Percentiles rank a stretch among this genome's conserved stretches.
Conservation (phyloP, 306 rosid genomes). For the Quercus dentata region DNA sequence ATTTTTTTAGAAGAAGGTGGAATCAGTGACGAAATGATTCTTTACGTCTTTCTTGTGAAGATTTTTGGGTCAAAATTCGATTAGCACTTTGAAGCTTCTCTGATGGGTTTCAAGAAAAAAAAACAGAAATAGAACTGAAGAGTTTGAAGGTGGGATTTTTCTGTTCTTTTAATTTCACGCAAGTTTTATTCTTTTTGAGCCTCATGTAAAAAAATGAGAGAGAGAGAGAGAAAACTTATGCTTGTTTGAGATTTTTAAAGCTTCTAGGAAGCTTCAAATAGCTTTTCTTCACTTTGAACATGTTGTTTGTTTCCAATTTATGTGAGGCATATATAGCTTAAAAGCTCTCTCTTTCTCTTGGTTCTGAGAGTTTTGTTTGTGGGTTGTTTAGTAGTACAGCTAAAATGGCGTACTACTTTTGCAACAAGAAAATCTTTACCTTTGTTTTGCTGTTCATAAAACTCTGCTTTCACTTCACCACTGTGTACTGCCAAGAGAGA, state of each 20-base stretch:
- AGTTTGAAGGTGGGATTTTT: neutral
- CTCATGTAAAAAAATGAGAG: no score
- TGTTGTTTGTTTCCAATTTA: neutral
- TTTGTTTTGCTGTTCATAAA: constrained; percentile 37
- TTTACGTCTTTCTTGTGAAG: constrained; percentile 53
- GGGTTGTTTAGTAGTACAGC: constrained; percentile 17
- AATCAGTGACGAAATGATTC: constrained; percentile 51
- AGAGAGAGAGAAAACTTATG: no score
- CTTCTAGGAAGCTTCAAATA: neutral
- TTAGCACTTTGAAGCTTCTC: constrained; percentile 8
- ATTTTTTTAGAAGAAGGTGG: constrained; percentile 22
- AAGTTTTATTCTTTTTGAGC: no score
- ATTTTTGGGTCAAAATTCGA: constrained; percentile 41
- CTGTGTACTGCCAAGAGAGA: constrained; percentile 60
- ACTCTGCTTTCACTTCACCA: constrained; percentile 30
- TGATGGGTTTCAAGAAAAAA: neutral
- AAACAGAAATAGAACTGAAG: no score
- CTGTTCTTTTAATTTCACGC: neutral
- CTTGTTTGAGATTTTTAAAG: no score
- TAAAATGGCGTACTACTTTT: constrained; percentile 35
- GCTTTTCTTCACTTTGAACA: neutral
- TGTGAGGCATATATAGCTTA: neutral
- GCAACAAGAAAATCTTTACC: constrained; percentile 15
- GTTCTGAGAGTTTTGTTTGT: constrained; percentile 21
- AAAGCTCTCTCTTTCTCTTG: neutral